Percentiles rank a stretch among this genome's conserved stretches.
Evolutionary conservation across 805 yeast species (phyloP).

Genomic region (Saccharomycopsis guyanensis): DNA sequence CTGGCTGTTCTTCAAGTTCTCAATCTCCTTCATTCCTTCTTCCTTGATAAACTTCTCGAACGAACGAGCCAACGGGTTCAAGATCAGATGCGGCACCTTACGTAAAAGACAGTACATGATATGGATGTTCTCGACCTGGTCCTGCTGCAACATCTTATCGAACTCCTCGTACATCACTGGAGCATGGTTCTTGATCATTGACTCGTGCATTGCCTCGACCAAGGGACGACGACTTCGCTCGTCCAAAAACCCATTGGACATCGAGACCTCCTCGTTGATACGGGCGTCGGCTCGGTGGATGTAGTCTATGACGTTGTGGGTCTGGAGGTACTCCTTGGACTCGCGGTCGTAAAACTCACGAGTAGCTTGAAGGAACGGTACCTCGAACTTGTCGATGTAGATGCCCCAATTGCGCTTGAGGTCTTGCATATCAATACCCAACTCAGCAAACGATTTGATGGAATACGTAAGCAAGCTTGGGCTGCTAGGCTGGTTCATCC

Average conservation of each 20-base stretch:
- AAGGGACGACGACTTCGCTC: constrained; percentile 75
- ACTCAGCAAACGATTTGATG: constrained; percentile 76
- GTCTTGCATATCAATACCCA: constrained; percentile 89
- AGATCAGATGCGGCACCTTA: constrained; percentile 63
- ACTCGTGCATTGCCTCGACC: constrained; percentile 66
- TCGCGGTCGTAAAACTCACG: constrained; percentile 46
- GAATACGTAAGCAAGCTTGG: constrained; percentile 61
- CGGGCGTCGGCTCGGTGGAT: constrained; percentile 79
- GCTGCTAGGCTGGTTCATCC: constrained; percentile 70
- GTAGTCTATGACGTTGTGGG: constrained; percentile 84
- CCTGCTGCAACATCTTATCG: constrained; percentile 62
- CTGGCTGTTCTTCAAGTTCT: constrained; percentile 39
- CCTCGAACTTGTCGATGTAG: constrained; percentile 75
- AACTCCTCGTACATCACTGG: constrained; percentile 72
- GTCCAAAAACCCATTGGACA: constrained; percentile 75
- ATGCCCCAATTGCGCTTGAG: constrained; percentile 78
- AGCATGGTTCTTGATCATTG: constrained; percentile 73
- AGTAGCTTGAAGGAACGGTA: constrained; percentile 64
- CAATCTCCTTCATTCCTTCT: constrained; percentile 55
- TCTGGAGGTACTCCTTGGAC: constrained; percentile 54
- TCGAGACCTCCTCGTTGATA: constrained; percentile 72
- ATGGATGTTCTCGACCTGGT: constrained; percentile 62
- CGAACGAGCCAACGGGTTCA: constrained; percentile 66
- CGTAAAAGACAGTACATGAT: constrained; percentile 70
- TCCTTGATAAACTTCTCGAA: constrained; percentile 67